A percentile compares a stretch with the other conserved stretches of the same genome.
Conservation (phyloP, 1,139 yeast species). For the Yamadazyma blattariae region DNA sequence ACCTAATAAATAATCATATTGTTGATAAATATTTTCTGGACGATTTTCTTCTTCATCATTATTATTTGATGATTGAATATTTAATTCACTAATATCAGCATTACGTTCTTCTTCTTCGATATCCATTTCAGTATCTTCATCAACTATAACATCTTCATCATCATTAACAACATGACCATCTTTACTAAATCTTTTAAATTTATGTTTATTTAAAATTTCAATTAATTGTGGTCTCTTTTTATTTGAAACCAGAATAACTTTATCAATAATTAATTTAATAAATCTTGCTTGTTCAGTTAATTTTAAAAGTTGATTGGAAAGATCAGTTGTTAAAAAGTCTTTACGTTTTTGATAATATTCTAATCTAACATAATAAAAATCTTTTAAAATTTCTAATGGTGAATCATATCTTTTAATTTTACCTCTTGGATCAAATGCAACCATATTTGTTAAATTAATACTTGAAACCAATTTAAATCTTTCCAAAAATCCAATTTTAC, state of each 20-base stretch:
- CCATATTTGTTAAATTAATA: constrained; percentile 82
- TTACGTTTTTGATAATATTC: constrained; percentile 91
- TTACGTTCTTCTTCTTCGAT: constrained; percentile 37
- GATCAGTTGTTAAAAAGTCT: constrained; percentile 66
- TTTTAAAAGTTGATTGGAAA: constrained; percentile 73
- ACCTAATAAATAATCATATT: constrained; percentile 74
- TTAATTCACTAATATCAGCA: constrained; percentile 37
- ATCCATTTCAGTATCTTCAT: constrained; percentile 25
- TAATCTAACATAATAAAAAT: constrained; percentile 81
- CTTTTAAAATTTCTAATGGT: constrained; percentile 75
- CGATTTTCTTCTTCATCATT: constrained; percentile 29
- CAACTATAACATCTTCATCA: constrained; percentile 16
- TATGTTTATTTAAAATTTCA: constrained; percentile 55
- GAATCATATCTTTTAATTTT: constrained; percentile 78
- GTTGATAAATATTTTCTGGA: constrained; percentile 48
- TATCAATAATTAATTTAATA: constrained; percentile 84
- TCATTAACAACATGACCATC: constrained; percentile 51
- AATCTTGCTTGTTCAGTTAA: constrained; percentile 86
- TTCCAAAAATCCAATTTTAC: constrained; percentile 72
- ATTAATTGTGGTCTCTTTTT: constrained; percentile 67
- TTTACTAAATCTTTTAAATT: constrained; percentile 76
- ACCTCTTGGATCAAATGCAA: constrained; percentile 92
- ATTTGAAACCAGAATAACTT: constrained; percentile 66
- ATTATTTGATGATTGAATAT: constrained; percentile 28
- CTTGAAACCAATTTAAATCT: constrained; percentile 75